Evolutionary conservation across 2,329 filamentous ascomycete species (phyloP), one percentile per base, ranked within the genome.

Genomic region (Orbilia javanica): DNA sequence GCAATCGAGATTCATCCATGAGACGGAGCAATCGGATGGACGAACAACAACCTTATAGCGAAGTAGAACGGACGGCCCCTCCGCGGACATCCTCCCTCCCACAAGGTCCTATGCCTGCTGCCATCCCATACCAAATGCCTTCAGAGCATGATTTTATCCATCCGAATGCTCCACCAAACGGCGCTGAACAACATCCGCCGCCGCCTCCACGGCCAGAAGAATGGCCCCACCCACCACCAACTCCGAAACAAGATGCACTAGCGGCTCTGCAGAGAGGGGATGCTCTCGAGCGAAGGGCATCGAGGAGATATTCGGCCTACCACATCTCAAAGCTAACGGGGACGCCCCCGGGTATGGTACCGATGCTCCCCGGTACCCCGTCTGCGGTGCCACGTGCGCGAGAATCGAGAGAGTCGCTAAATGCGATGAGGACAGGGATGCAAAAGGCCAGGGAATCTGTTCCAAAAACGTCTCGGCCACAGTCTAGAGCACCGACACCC

Each of bases 301-400:
- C 96, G 13, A 89, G 95, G 81, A 88, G 96, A 82, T 99, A 98
- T 83, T 98, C 96, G 1, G 92, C 94, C 66, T 99, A 98, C 83
- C 96, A 99, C 83, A 97, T 99, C 81, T 93, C 93, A 53, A 98
- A 97, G 83, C 94, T 97, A 82, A 87, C 98, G 1, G 95, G 95
- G 10, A 89, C 90, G 15, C 91, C 91, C 44, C 88, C 92, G 15
- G 94, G 91, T 84, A 93, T 93, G 20, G 91, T 98, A 15, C 93
- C 94, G 5, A 92, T 96, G 82, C 89, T 98, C 20, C 94, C 95
- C 27, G 87, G 92, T 29, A 79, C 78, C 20, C 78, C 77, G 36
- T 80, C 80, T 25, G 79, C 79, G 8, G 78, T 80, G 39, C 80
- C 81, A 25, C 76, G 81, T 50, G 76, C 79, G 36, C 77, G 79